Percentiles rank a stretch among this genome's conserved stretches.
Conservation (phyloP, 805 yeast species). For the Debaryomyces maramus region DNA sequence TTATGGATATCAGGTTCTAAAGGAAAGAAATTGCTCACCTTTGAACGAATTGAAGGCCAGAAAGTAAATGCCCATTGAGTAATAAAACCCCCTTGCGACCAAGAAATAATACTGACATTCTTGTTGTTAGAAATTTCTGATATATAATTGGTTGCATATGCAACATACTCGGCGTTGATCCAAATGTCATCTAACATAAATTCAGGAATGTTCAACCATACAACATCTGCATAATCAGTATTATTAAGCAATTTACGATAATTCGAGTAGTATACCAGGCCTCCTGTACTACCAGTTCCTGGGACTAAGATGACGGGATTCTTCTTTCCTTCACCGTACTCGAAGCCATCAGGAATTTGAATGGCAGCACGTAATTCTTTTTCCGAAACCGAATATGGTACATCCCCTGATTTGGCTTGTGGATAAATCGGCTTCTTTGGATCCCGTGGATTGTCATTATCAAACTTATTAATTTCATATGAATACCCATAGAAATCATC, state of each 20-base stretch:
- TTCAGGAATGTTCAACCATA: conserved; percentile 2
- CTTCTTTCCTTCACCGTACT: background rate
- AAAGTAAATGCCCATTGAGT: conserved; percentile 3
- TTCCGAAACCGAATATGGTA: conserved; percentile 1
- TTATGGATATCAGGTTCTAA: conserved; percentile 28
- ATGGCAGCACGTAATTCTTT: background rate
- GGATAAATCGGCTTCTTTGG: conserved; percentile 1
- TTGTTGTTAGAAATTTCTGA: background rate
- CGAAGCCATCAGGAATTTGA: conserved; percentile 1
- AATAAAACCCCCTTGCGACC: conserved; percentile 2
- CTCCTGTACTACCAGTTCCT: conserved; percentile 3
- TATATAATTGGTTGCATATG: conserved; percentile 4
- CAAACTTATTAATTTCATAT: background rate
- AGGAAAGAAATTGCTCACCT: conserved; percentile 3
- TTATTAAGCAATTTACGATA: background rate
- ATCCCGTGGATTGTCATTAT: conserved; percentile 1
- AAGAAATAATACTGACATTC: conserved; percentile 2
- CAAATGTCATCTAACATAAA: background rate
- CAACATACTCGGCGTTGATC: conserved; percentile 3
- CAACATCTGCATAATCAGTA: background rate
- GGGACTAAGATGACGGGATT: background rate
- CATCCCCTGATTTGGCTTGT: conserved; percentile 1
- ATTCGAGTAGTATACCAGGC: conserved; percentile 2
- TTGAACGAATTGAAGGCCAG: conserved; percentile 2
- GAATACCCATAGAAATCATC: background rate